Evolutionary conservation across 2,329 filamentous ascomycete genomes (phyloP), one percentile per base, ranked within the genome.

Genomic region (Aspergillus pseudonomiae): DNA sequence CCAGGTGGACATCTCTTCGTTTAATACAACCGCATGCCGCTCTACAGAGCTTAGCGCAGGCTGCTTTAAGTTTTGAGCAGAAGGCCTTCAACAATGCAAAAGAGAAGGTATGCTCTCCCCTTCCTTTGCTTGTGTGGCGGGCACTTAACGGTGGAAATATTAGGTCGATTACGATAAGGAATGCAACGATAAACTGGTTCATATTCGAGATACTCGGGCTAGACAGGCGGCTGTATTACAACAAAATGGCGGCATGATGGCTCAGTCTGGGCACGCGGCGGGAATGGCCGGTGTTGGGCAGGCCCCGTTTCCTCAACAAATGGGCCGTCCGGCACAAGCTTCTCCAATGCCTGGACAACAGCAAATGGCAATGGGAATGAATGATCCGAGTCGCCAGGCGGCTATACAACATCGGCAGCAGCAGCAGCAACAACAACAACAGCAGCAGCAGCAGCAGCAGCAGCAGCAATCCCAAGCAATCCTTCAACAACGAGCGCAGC

Each of bases 321-420:
- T 85, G 65, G 82, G 81, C 60, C 81, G 80, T 60, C 82, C 76
- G 28, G 81, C 85, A 78, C 84, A 85, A 66, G 71, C 80, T 4
- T 84, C 83, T 2, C 80, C 83, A 0, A 81, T 86, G 50, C 68
- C 75, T 26, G 75, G 72, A 46, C 80, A 81, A 50, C 74, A 74
- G 48, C 75, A 74, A 46, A 74, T 78, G 73, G 62, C 70, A 6
- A 78, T 78, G 73, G 70, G 70, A 5, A 75, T 79, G 67, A 75
- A 73, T 57, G 71, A 74, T 24, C 70, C 73, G 14, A 73, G 63
- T 32, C 75, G 75, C 48, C 74, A 76, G 59, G 69, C 68, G 48
- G 70, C 71, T n/a, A 71, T 76, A 65, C 75, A 78, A 46, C 75
- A 76, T 57, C 77, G 73, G 28, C 73, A 72, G 21, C 75, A 77